Evolutionary conservation across 495 filamentous ascomycete species (phyloP), one percentile per base, ranked within the genome.

Genomic region (Immersiella caudata): DNA sequence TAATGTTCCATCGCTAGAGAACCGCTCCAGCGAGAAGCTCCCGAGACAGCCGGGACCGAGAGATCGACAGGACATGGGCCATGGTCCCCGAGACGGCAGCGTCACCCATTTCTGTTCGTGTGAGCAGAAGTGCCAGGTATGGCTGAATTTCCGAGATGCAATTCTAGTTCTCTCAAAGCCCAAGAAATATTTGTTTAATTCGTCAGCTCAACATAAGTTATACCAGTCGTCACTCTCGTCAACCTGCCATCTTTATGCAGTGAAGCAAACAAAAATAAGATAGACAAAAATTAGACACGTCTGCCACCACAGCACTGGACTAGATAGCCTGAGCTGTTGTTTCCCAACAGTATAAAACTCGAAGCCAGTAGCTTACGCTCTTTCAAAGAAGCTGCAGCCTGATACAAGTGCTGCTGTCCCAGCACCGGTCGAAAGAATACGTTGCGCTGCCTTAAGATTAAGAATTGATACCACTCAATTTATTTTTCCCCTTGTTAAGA

Each of bases 401-500:
- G 16, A 51, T 27, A 22, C n/a, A 14, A 27, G 9, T 22, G 27
- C 33, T 35, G 61, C 55, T 18, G 46, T 36, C 60, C 49, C 36
- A 54, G 6, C 49, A 35, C 11, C 2, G n/a, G 16, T 16, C 36
- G 40, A 63, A 36, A 29, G 18, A 8, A 20, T 24, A 27, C 36
- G 18, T 49, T 14, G 20, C 49, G 21, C 40, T 29, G 26, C 67
- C 46, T 29, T 12, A 22, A 2, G 24, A 35, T 66, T 65, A 64
- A 46, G 65, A 60, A 64, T 67, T 67, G 67, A 76, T 81, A 86
- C 73, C 83, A 64, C 87, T 86, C 74, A 95, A 86, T 76, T 91
- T 93, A 78, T 85, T 95, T 77, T 89, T 91, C 46, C 93, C 93
- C 74, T 94, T 95, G 66, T 88, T 90, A 76, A 97, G 89, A 60